Evolutionary conservation across 345 rosid genomes (phyloP).

Genomic region (Populus ilicifolia): DNA sequence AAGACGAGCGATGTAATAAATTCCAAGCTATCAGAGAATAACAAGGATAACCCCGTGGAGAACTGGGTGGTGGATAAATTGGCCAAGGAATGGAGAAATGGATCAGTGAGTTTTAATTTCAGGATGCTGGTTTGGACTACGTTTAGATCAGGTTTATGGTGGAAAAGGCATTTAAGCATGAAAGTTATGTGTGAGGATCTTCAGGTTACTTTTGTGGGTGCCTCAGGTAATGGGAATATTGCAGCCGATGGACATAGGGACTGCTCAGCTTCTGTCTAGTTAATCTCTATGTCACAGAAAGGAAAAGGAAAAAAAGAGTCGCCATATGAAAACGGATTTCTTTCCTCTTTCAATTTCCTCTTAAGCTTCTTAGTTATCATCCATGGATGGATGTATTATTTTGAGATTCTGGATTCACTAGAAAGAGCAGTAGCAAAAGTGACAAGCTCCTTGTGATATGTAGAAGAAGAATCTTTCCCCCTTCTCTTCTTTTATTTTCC

Average conservation of each 20-base stretch:
- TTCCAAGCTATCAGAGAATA: background rate
- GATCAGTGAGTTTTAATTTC: constrained; percentile 26
- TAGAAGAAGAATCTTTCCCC: too few relatives aligned
- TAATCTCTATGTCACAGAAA: background rate
- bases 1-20: constrained; percentile 1
- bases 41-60: background rate
- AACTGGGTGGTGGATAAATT: constrained; percentile 19
- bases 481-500: background rate
- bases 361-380: background rate
- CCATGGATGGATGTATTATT: background rate
- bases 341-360: background rate
- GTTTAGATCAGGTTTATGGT: background rate
- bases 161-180: constrained; percentile 16
- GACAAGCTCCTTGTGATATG: too few relatives aligned
- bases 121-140: constrained; percentile 25
- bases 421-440: too few relatives aligned
- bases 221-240: background rate
- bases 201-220: constrained; percentile 24
- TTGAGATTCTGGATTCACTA: too few relatives aligned
- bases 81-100: constrained; percentile 19
- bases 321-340: background rate
- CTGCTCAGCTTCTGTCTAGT: constrained; percentile 4
- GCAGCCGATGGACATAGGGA: background rate
- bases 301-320: too few relatives aligned
- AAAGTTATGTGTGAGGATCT: constrained; percentile 34